Base-by-base conservation (phyloP, 176 grass and related monocot genomes). In the Carex myosuroides region DNA sequence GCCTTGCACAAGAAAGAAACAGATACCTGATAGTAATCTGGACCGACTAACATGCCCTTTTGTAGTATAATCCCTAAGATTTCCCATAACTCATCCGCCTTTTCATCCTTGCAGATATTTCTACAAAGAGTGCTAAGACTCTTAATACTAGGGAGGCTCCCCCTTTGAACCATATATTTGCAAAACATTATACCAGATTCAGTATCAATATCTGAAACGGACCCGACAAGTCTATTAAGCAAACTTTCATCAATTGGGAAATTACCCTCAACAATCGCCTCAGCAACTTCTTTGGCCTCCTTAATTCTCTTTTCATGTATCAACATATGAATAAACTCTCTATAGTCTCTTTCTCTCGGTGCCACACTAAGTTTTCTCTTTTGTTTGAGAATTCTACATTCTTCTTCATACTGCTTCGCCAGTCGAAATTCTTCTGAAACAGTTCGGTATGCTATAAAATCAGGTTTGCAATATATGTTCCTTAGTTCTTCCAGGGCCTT, bases 341-440 rank as follows among this genome's bases (percentile, higher is more conserved):
- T 88, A 21, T 94, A 95, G 32, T 98, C 92, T 16, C 48, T 88
- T 70, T 86, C 87, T 53, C 95, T 90, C 0, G 95, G 95, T 0
- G 92, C 92, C 3, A 94, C 91, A 10, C 92, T 88, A 0, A 91
- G 87, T 87, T 98, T 98, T 72, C 92, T 93, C 79, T 98, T 98
- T 57, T 93, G 92, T 79, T 94, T 98, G 85, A 98, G 77, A 54
- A 98, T 90, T 81, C 63, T 91, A 26, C 37, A 79, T 86, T 90
- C 87, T 77, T 98, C 92, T 4, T 94, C 91, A 3, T 55, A 22
- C 63, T 85, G 89, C 41, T 87, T 85, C 0, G 58, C 84, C 29
- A 26, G n/a, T 70, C 37, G 86, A 83, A 93, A 98, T 41, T 85
- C 82, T 85, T 91, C 89, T 0, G 95, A 91, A 78, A 94, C 95